These are phyloP conservation scores for Trametes villosa DNA, from an alignment of 768 basidiomycete genomes.

Conservation along the genomic window DNA sequence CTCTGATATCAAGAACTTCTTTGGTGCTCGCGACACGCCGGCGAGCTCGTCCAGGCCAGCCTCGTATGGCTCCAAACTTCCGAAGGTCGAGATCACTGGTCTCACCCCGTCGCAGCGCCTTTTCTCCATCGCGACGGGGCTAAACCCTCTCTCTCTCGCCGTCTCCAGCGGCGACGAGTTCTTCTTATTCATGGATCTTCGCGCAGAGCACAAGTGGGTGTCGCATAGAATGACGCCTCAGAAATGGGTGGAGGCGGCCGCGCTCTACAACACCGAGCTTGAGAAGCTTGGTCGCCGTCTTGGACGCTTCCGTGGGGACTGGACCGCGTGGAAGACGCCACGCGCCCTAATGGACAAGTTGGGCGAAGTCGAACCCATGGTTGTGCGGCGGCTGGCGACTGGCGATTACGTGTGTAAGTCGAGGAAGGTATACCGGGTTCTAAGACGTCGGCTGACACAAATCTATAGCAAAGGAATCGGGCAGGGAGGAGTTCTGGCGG, in stretches of 20 bases:
- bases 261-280: conserved; percentile 14
- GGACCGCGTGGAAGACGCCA: conserved; percentile 12
- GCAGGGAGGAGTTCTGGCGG: neutral
- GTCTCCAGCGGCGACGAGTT: conserved; percentile 9
- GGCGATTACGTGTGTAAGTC: neutral
- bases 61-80: neutral
- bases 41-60: too few relatives aligned
- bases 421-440: neutral
- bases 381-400: neutral
- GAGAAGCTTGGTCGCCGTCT: neutral
- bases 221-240: conserved; percentile 22
- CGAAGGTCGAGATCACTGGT: neutral
- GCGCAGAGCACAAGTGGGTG: conserved; percentile 17
- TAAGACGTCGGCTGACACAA: neutral
- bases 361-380: neutral
- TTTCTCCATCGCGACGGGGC: conserved; percentile 6
- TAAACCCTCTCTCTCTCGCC: conserved; percentile 11
- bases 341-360: conserved; percentile 20
- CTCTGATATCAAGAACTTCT: too few relatives aligned
- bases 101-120: conserved; percentile 4
- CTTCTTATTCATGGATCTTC: conserved; percentile 25
- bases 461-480: neutral
- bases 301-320: neutral
- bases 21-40: too few relatives aligned
- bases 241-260: conserved; percentile 10